Base-by-base conservation (phyloP, 352 stramenopile species). In the Elongisporangium undulatum region DNA sequence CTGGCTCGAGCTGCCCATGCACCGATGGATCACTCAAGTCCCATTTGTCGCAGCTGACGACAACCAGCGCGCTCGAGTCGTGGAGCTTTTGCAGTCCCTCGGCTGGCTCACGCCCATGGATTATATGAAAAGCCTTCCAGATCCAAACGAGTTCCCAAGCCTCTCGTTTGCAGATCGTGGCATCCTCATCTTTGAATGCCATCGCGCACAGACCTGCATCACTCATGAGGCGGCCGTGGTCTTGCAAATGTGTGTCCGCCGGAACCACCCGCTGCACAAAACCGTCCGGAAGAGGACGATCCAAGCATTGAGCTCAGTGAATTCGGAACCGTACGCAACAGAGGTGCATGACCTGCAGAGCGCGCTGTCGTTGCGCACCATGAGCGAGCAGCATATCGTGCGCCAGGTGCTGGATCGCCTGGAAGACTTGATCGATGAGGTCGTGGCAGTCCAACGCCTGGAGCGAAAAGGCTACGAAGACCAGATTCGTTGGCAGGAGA, bases 1-100 rank as follows among this genome's bases (percentile, higher is more conserved):
- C 55, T 82, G 72, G 72, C 52, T 84, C 9, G 70, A 77, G 16
- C 41, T 78, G 6, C 58, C 75, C 2, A 81, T 78, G 72, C 2
- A 19, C 1, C 59, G 63, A 55, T 84, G 75, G 75, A n/a, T 78
- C 10, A 4, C 57, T 4, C 52, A 55, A 50, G 51, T 74, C 0
- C 9, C 55, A 56, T 0, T 34, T 49, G 2, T 16, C 8, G 22
- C 26, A 34, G 58, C 41, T 15, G 45, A 29, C 12, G 8, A 17
- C 21, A 24, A 29, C 39, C 6, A 48, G 23, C 24, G n/a, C 20
- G 38, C 53, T 13, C 29, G 26, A 17, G 24, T 69, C 22, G 34
- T 69, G 48, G 49, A 66, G 60, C 15, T 49, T 1, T 55, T 84
- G 22, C 20, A 16, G 16, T 21, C 4, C 0, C 39, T 56, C 41